Percentiles rank a stretch among this genome's conserved stretches.
phyloP scores from a whole-genome alignment of 2,329 filamentous ascomycete species.

The Bipolaris cookei region DNA sequence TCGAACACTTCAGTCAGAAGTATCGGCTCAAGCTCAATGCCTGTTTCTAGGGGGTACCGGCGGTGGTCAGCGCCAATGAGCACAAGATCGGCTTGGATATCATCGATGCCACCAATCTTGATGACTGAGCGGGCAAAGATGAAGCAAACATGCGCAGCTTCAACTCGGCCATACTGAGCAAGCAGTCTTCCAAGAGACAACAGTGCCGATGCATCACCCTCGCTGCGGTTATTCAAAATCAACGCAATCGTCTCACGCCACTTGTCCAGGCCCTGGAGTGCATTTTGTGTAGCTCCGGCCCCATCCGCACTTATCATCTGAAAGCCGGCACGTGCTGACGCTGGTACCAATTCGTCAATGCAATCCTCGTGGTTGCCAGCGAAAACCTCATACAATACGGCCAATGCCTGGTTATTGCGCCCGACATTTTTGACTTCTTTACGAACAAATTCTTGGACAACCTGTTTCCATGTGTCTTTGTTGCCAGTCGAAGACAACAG shows the following conservation, averaged over 20 bases:
- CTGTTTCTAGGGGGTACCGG: slow-evolving; percentile 72
- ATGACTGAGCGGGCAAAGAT: slow-evolving; percentile 77
- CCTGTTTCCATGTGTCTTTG: slow-evolving; percentile 80
- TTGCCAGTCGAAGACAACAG: slow-evolving; percentile 83
- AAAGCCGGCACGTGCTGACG: slow-evolving; percentile 87
- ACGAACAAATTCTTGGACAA: slow-evolving; percentile 92
- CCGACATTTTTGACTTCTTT: slow-evolving; percentile 88
- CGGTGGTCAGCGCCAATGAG: slow-evolving; percentile 85
- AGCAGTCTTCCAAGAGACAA: slow-evolving; percentile 82
- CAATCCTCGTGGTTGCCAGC: slow-evolving; percentile 94
- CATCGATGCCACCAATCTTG: slow-evolving; percentile 82
- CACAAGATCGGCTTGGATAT: slow-evolving; percentile 77
- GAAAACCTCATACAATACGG: slow-evolving; percentile 90
- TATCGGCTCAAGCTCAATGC: slow-evolving; percentile 82
- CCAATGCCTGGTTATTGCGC: slow-evolving; percentile 82
- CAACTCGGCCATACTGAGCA: slow-evolving; percentile 81
- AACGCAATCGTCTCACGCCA: slow-evolving; percentile 91
- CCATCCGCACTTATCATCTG: slow-evolving; percentile 79
- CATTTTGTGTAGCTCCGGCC: slow-evolving; percentile 69
- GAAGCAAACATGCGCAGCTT: slow-evolving; percentile 93
- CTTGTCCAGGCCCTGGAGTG: slow-evolving; percentile 83
- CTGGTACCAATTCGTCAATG: slow-evolving; percentile 92
- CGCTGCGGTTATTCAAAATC: slow-evolving; percentile 85
- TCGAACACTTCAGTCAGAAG: slow-evolving; percentile 96
- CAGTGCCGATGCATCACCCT: slow-evolving; percentile 77